phyloP scores from a whole-genome alignment of 2,329 filamentous ascomycete species.

The Fusarium odoratissimum region DNA sequence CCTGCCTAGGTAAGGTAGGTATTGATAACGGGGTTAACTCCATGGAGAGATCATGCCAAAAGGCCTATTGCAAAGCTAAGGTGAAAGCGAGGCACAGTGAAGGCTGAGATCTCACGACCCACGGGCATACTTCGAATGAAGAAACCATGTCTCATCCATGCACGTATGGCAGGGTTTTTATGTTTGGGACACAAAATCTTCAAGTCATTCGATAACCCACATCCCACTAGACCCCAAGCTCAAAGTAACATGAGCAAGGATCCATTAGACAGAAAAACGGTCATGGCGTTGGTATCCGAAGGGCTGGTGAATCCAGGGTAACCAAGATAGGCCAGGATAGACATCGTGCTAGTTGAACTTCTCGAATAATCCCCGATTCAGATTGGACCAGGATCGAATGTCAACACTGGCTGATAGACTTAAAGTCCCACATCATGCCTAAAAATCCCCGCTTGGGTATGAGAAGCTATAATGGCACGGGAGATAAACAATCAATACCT shows the following conservation, averaged over 20 bases:
- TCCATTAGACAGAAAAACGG: conserved; percentile 2
- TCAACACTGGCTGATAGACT: neutral
- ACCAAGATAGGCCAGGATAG: neutral
- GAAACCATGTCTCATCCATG: neutral
- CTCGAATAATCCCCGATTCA: conserved; percentile 21
- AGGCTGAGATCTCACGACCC: neutral
- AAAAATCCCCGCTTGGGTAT: neutral
- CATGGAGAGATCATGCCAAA: neutral
- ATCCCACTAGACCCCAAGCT: conserved; percentile 6
- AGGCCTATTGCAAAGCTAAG: neutral
- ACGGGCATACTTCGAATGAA: neutral
- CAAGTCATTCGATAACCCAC: conserved; percentile 39
- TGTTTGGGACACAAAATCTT: neutral
- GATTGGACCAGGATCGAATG: conserved; percentile 1
- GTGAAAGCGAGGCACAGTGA: conserved; percentile 13
- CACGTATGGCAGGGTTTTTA: neutral
- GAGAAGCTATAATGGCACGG: neutral
- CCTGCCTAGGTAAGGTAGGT: neutral
- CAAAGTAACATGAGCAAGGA: conserved; percentile 9
- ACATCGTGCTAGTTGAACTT: conserved; percentile 6
- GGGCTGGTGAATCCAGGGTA: neutral
- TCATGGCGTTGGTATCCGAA: conserved; percentile 13
- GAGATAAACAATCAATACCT: neutral
- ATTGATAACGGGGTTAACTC: neutral
- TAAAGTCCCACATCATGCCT: conserved; percentile 14